Conservation (phyloP, 768 basidiomycete species). For the Pisolithus marmoratus region DNA sequence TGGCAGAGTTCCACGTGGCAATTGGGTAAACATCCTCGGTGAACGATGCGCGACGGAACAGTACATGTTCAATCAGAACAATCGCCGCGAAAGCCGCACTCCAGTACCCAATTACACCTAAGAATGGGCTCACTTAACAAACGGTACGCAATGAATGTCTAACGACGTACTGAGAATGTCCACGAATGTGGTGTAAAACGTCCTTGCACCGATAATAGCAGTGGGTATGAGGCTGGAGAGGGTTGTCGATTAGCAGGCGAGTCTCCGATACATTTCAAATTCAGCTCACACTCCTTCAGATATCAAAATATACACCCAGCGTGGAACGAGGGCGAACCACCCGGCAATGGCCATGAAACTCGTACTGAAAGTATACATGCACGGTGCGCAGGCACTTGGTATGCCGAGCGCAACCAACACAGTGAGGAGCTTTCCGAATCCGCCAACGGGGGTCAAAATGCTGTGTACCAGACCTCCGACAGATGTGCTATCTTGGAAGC, state of each 20-base stretch:
- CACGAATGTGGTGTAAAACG: slow-evolving; percentile 40
- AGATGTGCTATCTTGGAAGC: slow-evolving; percentile 37
- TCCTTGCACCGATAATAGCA: slow-evolving; percentile 40
- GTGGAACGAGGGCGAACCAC: slow-evolving; percentile 33
- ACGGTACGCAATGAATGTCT: slow-evolving; percentile 3
- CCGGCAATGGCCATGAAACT: slow-evolving; percentile 36
- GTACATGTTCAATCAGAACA: slow-evolving; percentile 38
- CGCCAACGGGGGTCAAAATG: slow-evolving; percentile 33
- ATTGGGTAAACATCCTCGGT: slow-evolving; percentile 31
- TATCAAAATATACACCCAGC: slow-evolving; percentile 42
- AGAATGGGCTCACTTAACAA: background rate
- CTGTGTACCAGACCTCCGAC: slow-evolving; percentile 40
- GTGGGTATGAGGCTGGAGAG: slow-evolving; percentile 37
- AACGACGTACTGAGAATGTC: slow-evolving; percentile 35
- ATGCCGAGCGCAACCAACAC: slow-evolving; percentile 49
- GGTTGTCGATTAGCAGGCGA: background rate
- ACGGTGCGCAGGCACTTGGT: slow-evolving; percentile 51
- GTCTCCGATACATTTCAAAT: background rate
- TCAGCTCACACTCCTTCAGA: slow-evolving; percentile 38
- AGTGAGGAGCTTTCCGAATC: slow-evolving; percentile 43
- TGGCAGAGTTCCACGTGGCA: slow-evolving; percentile 30
- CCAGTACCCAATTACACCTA: slow-evolving; percentile 45
- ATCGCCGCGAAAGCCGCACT: slow-evolving; percentile 32
- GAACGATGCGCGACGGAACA: slow-evolving; percentile 35
- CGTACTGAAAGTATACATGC: slow-evolving; percentile 52